A percentile compares a stretch with the other conserved stretches of the same genome.
These are phyloP conservation scores for Coemansia sp. DNA, from an alignment of 371 early-diverging fungal genomes.

Conservation along the genomic window DNA sequence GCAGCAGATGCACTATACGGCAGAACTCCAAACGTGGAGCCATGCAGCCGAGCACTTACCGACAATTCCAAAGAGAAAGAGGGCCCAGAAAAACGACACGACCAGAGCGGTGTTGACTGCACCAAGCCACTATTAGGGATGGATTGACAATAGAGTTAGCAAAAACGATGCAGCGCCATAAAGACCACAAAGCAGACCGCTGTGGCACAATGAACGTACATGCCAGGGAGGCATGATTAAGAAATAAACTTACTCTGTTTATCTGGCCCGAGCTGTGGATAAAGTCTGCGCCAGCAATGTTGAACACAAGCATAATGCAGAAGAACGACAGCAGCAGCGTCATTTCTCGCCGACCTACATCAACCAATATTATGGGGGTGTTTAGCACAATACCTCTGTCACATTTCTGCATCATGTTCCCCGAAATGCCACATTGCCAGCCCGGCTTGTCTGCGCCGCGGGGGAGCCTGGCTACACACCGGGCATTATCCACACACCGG, in stretches of 20 bases:
- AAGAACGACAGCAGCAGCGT: slow-evolving; percentile 37
- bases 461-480: neutral
- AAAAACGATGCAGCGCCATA: slow-evolving; percentile 10
- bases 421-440: neutral
- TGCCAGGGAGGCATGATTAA: neutral
- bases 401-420: neutral
- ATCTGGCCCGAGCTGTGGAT: slow-evolving; percentile 19
- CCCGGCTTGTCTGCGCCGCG: neutral
- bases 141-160: slow-evolving; percentile 7
- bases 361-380: neutral
- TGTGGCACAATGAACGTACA: slow-evolving; percentile 1
- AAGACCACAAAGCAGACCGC: slow-evolving; percentile 1
- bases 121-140: slow-evolving; percentile 44
- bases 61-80: slow-evolving; percentile 41
- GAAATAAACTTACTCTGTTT: slow-evolving; percentile 35
- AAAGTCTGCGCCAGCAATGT: slow-evolving; percentile 45
- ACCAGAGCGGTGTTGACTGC: slow-evolving; percentile 44
- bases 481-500: neutral
- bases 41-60: slow-evolving; percentile 28
- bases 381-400: neutral
- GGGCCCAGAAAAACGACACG: slow-evolving; percentile 47
- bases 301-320: slow-evolving; percentile 34
- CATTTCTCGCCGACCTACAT: slow-evolving; percentile 53
- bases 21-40: neutral
- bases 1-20: neutral